Evolutionary conservation across 305 asterid genomes (phyloP), one percentile per base, ranked within the genome.

Genomic region (Coffea humblotiana): DNA sequence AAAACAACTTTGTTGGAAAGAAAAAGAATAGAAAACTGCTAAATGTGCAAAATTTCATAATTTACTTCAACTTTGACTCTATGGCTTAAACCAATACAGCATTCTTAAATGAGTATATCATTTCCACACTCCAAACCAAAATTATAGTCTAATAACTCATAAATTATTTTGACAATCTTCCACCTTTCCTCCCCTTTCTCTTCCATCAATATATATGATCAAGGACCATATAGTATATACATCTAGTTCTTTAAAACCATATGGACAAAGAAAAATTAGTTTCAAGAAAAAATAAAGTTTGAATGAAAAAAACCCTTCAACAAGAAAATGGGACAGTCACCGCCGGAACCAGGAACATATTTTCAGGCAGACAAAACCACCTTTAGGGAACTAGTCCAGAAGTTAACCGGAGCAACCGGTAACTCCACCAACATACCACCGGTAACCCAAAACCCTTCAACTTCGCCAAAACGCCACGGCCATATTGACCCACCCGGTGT

Each of bases 341-440:
- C 72, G 10, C 16, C 21, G 29, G 23, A 16, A 6, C 6, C 18
- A 16, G 15, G 49, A 29, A 68, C 43, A 6, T 68, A 32, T 35
- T 35, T 68, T 35, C 72, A 68, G 7, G 72, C 25, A 25, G 72
- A 68, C 43, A 43, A 6, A 68, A 19, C 72, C 25, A 29, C 72
- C 47, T 68, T 68, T 14, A 68, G 47, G 16, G 72, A 68, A 68
- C 72, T 68, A 3, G 72, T 68, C 72, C 72, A 68, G 43, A 68
- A 68, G 47, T 68, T 68, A 68, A 68, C 72, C 19, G 72, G 72
- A 29, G 72, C 72, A 35, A 19, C 49, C 72, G 3, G 48, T 68
- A 48, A 68, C 72, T 35, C 21, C 23, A 68, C 11, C 72, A 16
- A 25, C 21, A 68, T 35, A 19, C n/a, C 72, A 14, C 43, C 72